These are phyloP conservation scores for Endotrypanum monterogeii DNA, from an alignment of 208 protist species.

Conservation along the genomic window DNA sequence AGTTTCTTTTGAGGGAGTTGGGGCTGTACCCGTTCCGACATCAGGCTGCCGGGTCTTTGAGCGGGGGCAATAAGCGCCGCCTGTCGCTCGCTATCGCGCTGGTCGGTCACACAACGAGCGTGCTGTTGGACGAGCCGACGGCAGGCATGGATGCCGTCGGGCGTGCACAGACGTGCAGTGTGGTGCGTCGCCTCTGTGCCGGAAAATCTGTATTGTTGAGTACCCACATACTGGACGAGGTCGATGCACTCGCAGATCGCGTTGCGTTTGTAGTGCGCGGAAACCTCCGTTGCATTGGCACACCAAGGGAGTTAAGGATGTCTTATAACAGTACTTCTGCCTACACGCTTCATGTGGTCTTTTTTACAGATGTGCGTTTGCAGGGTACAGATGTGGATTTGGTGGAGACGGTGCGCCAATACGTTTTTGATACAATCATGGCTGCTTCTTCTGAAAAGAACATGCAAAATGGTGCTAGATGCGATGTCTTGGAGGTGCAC, in stretches of 20 bases:
- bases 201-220: conserved; percentile 74
- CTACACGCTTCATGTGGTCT: conserved; percentile 61
- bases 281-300: conserved; percentile 87
- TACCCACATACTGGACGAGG: conserved; percentile 93
- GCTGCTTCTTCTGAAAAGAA: background rate
- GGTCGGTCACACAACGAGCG: conserved; percentile 75
- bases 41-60: conserved; percentile 53
- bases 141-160: conserved; percentile 87
- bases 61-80: conserved; percentile 90
- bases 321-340: conserved; percentile 43
- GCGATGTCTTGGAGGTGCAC: conserved; percentile 49
- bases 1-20: conserved; percentile 50
- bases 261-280: conserved; percentile 91
- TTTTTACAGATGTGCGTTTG: conserved; percentile 40
- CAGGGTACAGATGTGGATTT: conserved; percentile 20
- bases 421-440: conserved; percentile 31
- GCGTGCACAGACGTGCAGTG: conserved; percentile 74
- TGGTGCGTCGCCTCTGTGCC: conserved; percentile 65
- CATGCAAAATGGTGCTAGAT: conserved; percentile 17
- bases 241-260: conserved; percentile 77
- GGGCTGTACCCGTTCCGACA: conserved; percentile 48
- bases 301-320: conserved; percentile 61
- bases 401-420: conserved; percentile 27
- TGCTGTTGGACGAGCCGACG: conserved; percentile 92
- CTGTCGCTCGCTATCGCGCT: conserved; percentile 87